These are phyloP conservation scores for Entomortierella lignicola DNA, from an alignment of 192 early-diverging fungal species.

Conservation along the genomic window DNA sequence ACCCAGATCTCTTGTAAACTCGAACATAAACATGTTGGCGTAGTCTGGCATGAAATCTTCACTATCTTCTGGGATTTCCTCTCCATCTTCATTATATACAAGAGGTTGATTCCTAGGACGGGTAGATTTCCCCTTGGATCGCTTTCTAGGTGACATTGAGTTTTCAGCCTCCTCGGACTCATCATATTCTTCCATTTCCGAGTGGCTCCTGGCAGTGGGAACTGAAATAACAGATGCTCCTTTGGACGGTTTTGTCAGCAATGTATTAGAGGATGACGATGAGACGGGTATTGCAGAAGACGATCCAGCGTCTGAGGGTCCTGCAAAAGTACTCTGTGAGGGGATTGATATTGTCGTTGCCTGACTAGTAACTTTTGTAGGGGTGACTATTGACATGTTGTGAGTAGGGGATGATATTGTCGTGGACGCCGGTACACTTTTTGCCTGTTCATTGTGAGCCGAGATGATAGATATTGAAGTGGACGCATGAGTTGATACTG, in stretches of 20 bases:
- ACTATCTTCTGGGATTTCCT: constrained; percentile 4
- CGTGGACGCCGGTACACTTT: constrained; percentile 18
- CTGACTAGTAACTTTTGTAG: background rate
- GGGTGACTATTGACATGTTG: background rate
- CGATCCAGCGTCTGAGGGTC: background rate
- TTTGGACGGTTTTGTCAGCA: constrained; percentile 2
- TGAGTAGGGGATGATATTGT: constrained; percentile 7
- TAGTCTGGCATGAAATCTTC: constrained; percentile 39
- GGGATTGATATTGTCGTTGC: background rate
- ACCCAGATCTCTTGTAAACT: constrained; percentile 47
- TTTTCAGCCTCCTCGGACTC: constrained; percentile 2
- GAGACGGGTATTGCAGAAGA: background rate
- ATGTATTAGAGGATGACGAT: background rate
- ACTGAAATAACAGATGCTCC: constrained; percentile 31
- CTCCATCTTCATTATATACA: constrained; percentile 1
- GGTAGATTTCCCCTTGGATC: constrained; percentile 14
- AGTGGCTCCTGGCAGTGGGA: constrained; percentile 14
- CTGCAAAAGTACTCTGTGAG: too few species aligned
- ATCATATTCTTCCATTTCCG: constrained; percentile 10
- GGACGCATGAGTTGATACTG: background rate
- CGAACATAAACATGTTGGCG: constrained; percentile 42
- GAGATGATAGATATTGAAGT: background rate
- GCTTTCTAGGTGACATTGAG: constrained; percentile 14
- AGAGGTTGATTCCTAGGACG: constrained; percentile 1
- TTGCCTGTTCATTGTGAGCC: background rate